Evolutionary conservation across 164 flowering plant species (phyloP), one percentile per base, ranked within the genome.

Genomic region (Dillenia turbinata): DNA sequence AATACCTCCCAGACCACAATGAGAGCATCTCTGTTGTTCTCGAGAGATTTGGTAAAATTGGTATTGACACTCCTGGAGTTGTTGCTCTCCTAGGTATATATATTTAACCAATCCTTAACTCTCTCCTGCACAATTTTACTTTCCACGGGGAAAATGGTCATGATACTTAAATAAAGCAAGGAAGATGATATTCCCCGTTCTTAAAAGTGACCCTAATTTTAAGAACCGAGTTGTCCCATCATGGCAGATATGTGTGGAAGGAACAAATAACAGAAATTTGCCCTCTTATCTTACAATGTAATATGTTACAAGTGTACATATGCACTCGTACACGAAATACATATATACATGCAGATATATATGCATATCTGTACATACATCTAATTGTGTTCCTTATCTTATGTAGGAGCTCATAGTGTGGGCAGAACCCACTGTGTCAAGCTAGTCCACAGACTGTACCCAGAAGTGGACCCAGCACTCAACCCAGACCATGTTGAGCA

Each of bases 351-450:
- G 12, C 16, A n/a, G n/a, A 1, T 5, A 58, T 16, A 47, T 58
- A 12, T 15, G 44, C 12, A 19, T 44, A 44, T 14, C 26, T 22
- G 55, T 45, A 46, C 40, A 57, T 65, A 48, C 9, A 26, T 52
- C 11, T 33, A 12, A 26, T 47, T 45, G 59, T 50, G 10, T 64
- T 19, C 9, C 12, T 45, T 64, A 7, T 49, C 14, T 49, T 49
- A 22, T 19, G 68, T 80, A 90, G 96, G 97, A 12, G 76, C 98
- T 59, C 98, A 94, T 78, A 94, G 97, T 68, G 98, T 94, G 48
- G 98, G 98, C 1, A 64, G 98, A 76, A 94, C 98, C 67, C 98
- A 94, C 79, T 94, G 98, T 68, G 92, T 83, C 61, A 94, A 94
- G 80, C 73, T 94, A 76, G 98, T 94, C 33, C 96, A 94, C 78